phyloP scores from a whole-genome alignment of 106 monocot genomes.

The Gastrodia elata region DNA sequence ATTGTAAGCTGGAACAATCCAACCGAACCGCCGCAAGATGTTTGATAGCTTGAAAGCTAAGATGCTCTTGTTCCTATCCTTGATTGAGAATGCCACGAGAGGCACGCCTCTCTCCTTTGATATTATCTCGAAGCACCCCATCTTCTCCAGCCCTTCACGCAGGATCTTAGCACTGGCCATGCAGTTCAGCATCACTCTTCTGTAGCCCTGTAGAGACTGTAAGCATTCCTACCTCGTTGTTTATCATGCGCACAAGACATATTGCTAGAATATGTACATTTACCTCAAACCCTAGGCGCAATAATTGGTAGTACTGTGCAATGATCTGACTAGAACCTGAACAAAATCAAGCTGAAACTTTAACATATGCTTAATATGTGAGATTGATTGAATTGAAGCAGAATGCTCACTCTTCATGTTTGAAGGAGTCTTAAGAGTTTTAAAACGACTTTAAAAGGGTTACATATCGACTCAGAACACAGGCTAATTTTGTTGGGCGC shows the following conservation, averaged over 20 bases:
- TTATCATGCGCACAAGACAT: too few relatives aligned
- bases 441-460: too few relatives aligned
- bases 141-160: constrained; percentile 49
- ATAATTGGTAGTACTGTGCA: constrained; percentile 89
- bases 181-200: constrained; percentile 85
- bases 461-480: too few relatives aligned
- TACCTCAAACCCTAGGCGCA: constrained; percentile 81
- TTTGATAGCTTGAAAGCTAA: constrained; percentile 81
- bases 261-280: not conserved
- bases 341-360: not conserved
- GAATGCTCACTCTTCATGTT: too few relatives aligned
- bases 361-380: not conserved
- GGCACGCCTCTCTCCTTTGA: constrained; percentile 86
- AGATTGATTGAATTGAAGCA: not conserved
- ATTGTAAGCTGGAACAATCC: constrained; percentile 97
- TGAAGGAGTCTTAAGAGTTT: too few relatives aligned
- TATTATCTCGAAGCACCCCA: constrained; percentile 57
- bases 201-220: constrained; percentile 63
- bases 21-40: constrained; percentile 59
- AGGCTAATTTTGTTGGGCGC: too few relatives aligned
- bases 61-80: constrained; percentile 32
- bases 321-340: constrained; percentile 84
- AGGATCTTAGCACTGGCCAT: constrained; percentile 66
- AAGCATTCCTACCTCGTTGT: too few relatives aligned
- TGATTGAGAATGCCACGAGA: constrained; percentile 80